Percentiles rank a stretch among this genome's conserved stretches.
These are phyloP conservation scores for Dipteronia dyeriana DNA, from an alignment of 345 rosid species.

Conservation along the genomic window DNA sequence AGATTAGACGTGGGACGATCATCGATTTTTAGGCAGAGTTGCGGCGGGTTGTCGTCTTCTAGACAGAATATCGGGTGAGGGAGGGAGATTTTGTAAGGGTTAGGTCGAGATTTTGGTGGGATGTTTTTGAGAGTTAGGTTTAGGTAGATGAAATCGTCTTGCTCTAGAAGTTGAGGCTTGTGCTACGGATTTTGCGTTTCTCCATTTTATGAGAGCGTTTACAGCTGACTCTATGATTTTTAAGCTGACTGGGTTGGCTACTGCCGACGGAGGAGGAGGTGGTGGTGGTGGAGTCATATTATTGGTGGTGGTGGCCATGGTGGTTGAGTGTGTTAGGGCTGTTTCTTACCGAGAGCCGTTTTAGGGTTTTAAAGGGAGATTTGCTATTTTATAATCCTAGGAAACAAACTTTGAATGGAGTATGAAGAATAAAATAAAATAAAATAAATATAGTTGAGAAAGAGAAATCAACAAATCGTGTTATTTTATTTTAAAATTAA, in stretches of 20 bases:
- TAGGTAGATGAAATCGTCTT: slow-evolving; percentile 67
- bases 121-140: slow-evolving; percentile 61
- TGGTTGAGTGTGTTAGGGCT: not conserved
- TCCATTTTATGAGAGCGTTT: slow-evolving; percentile 55
- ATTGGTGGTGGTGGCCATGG: slow-evolving; percentile 11
- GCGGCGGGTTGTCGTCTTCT: slow-evolving; percentile 34
- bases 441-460: too few relatives aligned
- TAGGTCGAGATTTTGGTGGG: slow-evolving; percentile 54
- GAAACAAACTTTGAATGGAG: too few relatives aligned
- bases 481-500: too few relatives aligned
- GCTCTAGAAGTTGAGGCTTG: slow-evolving; percentile 66
- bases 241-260: slow-evolving; percentile 31
- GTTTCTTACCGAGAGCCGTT: not conserved
- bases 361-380: not conserved
- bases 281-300: not conserved
- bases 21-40: slow-evolving; percentile 72
- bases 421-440: too few relatives aligned
- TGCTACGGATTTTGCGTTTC: slow-evolving; percentile 39
- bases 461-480: too few relatives aligned
- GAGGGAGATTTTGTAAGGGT: slow-evolving; percentile 49
- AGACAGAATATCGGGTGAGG: slow-evolving; percentile 52
- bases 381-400: too few relatives aligned
- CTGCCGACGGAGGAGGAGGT: not conserved
- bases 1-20: slow-evolving; percentile 68
- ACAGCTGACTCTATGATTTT: slow-evolving; percentile 45